These are phyloP conservation scores for Persicaria tinctoria DNA, from an alignment of 148 eudicot genomes.

Conservation along the genomic window DNA sequence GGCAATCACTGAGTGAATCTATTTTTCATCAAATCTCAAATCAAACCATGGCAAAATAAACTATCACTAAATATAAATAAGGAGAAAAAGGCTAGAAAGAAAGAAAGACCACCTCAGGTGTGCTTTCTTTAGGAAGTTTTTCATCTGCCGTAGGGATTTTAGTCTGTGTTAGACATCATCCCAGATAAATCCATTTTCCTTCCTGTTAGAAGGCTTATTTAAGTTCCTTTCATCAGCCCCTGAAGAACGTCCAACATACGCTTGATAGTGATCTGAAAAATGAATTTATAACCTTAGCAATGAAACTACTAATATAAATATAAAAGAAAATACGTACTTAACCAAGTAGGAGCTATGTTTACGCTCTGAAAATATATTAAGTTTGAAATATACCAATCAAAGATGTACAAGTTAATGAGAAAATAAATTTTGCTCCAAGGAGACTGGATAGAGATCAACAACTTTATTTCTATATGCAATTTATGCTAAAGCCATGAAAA, in stretches of 20 bases:
- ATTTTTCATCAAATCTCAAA: background rate
- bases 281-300: constrained; percentile 2
- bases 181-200: constrained; percentile 87
- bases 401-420: background rate
- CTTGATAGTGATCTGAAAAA: constrained; percentile 53
- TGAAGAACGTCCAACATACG: constrained; percentile 39
- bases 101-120: constrained; percentile 43
- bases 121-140: constrained; percentile 46
- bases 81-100: background rate
- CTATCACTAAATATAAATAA: background rate
- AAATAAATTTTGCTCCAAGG: background rate
- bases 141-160: constrained; percentile 43
- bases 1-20: background rate
- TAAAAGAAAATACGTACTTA: background rate
- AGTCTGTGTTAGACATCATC: constrained; percentile 28
- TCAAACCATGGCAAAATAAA: background rate
- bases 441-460: background rate
- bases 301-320: background rate
- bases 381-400: background rate
- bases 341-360: background rate
- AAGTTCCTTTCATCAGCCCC: constrained; percentile 34
- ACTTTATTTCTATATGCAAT: background rate
- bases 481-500: background rate
- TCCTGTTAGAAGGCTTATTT: constrained; percentile 36
- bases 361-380: background rate